Percentiles rank a stretch among this genome's conserved stretches.
These are phyloP conservation scores for Arabidopsis arenosa DNA, from an alignment of 345 rosid genomes.

Conservation along the genomic window DNA sequence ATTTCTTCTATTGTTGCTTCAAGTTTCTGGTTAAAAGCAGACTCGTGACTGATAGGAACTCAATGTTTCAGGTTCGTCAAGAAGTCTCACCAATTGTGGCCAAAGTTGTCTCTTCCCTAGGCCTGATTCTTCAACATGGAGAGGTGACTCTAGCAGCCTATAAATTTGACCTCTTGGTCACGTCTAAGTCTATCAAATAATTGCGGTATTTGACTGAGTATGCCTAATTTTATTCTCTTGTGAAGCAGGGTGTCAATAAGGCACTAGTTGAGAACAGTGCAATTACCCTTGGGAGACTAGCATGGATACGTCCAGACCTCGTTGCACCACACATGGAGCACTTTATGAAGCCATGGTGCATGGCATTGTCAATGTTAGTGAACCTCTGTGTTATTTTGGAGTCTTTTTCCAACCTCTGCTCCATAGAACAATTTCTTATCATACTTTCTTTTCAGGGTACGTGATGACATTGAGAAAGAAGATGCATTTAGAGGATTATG, in stretches of 20 bases:
- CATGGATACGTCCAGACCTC: slow-evolving; percentile 97
- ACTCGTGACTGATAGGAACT: slow-evolving; percentile 21
- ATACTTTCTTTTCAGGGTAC: slow-evolving; percentile 64
- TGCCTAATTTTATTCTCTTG: slow-evolving; percentile 15
- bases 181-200: slow-evolving; percentile 7
- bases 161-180: neutral
- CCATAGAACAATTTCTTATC: slow-evolving; percentile 5
- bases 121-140: slow-evolving; percentile 79
- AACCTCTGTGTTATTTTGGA: slow-evolving; percentile 7
- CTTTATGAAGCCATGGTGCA: slow-evolving; percentile 97
- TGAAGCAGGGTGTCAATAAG: slow-evolving; percentile 76
- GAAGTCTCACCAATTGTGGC: slow-evolving; percentile 87
- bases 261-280: slow-evolving; percentile 95
- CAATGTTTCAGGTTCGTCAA: slow-evolving; percentile 75
- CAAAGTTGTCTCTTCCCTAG: slow-evolving; percentile 69
- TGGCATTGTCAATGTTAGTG: slow-evolving; percentile 84
- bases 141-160: slow-evolving; percentile 55
- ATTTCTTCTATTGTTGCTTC: slow-evolving; percentile 8
- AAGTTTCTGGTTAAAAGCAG: slow-evolving; percentile 26
- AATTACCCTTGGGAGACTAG: slow-evolving; percentile 95
- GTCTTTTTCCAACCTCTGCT: slow-evolving; percentile 9
- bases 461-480: slow-evolving; percentile 97
- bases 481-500: slow-evolving; percentile 98
- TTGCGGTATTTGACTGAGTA: slow-evolving; percentile 6
- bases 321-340: slow-evolving; percentile 99